phyloP scores from a whole-genome alignment of 768 basidiomycete genomes.

The Hygrophoropsis aurantiaca region DNA sequence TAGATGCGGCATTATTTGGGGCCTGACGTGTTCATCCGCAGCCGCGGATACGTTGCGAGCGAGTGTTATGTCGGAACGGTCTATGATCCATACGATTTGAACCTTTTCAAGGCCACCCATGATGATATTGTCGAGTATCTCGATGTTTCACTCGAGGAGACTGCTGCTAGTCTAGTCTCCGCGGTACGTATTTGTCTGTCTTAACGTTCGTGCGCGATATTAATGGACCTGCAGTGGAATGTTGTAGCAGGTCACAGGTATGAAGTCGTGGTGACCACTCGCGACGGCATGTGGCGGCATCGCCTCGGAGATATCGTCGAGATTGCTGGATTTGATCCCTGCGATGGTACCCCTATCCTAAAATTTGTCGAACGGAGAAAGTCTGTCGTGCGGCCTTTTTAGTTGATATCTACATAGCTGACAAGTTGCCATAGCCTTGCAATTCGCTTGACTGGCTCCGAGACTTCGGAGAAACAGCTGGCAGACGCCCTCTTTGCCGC shows the following conservation, averaged over 20 bases:
- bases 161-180: not conserved
- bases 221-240: not conserved
- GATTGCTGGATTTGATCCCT: constrained; percentile 7
- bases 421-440: too few species aligned
- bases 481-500: too few species aligned
- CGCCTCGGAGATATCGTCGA: constrained; percentile 6
- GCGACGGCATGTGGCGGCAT: constrained; percentile 11
- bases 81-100: not conserved
- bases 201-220: not conserved
- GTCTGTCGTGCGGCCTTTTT: not conserved
- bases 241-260: constrained; percentile 4
- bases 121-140: constrained; percentile 8
- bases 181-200: not conserved
- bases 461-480: too few species aligned
- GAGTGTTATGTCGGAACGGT: constrained; percentile 2
- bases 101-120: constrained; percentile 2
- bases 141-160: not conserved
- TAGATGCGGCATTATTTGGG: constrained; percentile 4
- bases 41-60: not conserved
- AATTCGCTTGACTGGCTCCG: too few species aligned
- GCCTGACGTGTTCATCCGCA: constrained; percentile 1
- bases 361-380: constrained; percentile 7
- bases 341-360: constrained; percentile 6
- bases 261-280: constrained; percentile 8
- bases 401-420: too few species aligned